These are phyloP conservation scores for Sarocladium brachiariae DNA, from an alignment of 2,329 filamentous ascomycete genomes.

Conservation along the genomic window DNA sequence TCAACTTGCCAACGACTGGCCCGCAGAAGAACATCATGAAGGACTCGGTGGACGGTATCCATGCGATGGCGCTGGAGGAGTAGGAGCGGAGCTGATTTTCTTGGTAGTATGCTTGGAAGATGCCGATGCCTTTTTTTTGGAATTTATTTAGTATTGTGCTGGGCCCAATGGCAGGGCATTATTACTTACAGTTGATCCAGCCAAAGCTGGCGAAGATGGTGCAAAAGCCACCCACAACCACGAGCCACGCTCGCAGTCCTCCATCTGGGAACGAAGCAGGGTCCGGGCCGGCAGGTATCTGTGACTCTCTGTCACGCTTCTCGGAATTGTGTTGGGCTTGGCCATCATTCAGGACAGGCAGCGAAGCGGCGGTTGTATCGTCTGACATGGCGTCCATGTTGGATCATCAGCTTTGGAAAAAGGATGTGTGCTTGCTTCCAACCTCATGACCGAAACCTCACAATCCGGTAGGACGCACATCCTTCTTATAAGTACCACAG, in stretches of 20 bases:
- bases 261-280: conserved; percentile 8
- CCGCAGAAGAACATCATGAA: conserved; percentile 25
- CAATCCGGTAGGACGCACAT: neutral
- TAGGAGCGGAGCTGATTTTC: conserved; percentile 23
- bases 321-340: neutral
- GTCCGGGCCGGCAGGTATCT: neutral
- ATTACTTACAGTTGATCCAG: conserved; percentile 38
- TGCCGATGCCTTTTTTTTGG: conserved; percentile 12
- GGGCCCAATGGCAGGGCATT: no score
- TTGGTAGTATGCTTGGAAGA: conserved; percentile 7
- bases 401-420: neutral
- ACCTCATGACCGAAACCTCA: no score
- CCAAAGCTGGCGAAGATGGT: conserved; percentile 22
- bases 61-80: conserved; percentile 3
- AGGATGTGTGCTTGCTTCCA: neutral
- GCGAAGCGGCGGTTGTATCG: neutral
- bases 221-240: conserved; percentile 23
- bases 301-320: neutral
- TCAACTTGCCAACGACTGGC: conserved; percentile 30
- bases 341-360: neutral
- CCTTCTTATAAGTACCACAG: neutral
- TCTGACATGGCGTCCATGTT: neutral
- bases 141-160: conserved; percentile 24
- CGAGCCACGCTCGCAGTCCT: conserved; percentile 22
- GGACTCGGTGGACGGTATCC: conserved; percentile 3